Conservation (phyloP, 768 basidiomycete species). For the Boletales sp. region DNA sequence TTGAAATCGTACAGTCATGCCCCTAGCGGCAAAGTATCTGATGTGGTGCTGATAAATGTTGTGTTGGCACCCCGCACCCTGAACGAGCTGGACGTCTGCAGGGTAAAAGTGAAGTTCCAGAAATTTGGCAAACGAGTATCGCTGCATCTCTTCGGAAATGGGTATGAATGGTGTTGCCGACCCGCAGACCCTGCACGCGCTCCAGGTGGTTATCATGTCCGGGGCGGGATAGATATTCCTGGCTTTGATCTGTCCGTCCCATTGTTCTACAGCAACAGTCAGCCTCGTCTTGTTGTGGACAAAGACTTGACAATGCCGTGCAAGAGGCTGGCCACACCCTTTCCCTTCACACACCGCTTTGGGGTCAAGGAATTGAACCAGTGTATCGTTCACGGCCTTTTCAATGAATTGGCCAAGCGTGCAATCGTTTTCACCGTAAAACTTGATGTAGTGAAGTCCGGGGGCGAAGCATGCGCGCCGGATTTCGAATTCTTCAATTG, state of each 20-base stretch:
- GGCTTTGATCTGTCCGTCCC: slow-evolving; percentile 73
- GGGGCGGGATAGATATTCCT: slow-evolving; percentile 54
- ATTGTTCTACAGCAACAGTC: slow-evolving; percentile 84
- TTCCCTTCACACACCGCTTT: slow-evolving; percentile 80
- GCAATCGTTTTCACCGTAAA: slow-evolving; percentile 90
- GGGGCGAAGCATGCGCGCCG: slow-evolving; percentile 81
- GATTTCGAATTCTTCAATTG: slow-evolving; percentile 59
- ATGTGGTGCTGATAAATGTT: slow-evolving; percentile 93
- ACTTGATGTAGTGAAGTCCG: slow-evolving; percentile 66
- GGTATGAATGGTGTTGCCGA: slow-evolving; percentile 85
- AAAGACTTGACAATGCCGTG: slow-evolving; percentile 85
- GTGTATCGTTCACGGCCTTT: slow-evolving; percentile 62
- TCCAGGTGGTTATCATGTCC: slow-evolving; percentile 89
- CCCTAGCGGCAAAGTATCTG: slow-evolving; percentile 81
- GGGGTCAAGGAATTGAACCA: slow-evolving; percentile 67
- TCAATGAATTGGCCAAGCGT: slow-evolving; percentile 95
- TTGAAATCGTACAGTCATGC: slow-evolving; percentile 86
- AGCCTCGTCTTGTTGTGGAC: slow-evolving; percentile 85
- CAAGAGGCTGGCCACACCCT: slow-evolving; percentile 75
- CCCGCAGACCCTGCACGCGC: slow-evolving; percentile 74
- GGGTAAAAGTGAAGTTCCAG: slow-evolving; percentile 96
- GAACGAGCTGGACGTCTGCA: slow-evolving; percentile 77
- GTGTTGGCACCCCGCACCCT: slow-evolving; percentile 87
- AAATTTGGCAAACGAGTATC: slow-evolving; percentile 94
- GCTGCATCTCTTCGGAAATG: slow-evolving; percentile 87